Percentiles rank a stretch among this genome's conserved stretches.
These are phyloP conservation scores for Penicillium antarcticum DNA, from an alignment of 495 filamentous ascomycete genomes.

Conservation along the genomic window DNA sequence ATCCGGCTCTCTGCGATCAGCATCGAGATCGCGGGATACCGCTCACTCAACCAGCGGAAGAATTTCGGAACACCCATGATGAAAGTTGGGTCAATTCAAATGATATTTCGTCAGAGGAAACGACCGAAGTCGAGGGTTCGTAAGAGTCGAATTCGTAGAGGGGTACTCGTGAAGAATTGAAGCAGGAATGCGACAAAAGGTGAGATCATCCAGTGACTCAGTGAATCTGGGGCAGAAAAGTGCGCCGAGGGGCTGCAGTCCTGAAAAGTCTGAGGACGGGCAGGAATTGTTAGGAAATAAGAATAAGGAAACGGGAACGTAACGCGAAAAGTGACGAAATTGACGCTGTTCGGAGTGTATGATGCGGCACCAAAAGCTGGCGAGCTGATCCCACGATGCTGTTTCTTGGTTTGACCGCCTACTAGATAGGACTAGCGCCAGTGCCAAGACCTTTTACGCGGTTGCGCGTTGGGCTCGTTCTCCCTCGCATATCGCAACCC, in stretches of 20 bases:
- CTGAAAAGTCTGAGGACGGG: not conserved
- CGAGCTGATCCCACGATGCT: constrained; percentile 5
- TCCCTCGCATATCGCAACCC: constrained; percentile 17
- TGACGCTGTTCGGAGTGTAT: not conserved
- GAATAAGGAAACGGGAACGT: not conserved
- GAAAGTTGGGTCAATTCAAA: constrained; percentile 7
- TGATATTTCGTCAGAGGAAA: not conserved
- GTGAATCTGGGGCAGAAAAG: not conserved
- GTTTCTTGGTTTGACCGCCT: not conserved
- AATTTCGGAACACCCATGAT: constrained; percentile 93
- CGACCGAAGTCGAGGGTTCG: not conserved
- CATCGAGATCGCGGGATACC: constrained; percentile 98
- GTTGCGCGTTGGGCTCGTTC: constrained; percentile 26
- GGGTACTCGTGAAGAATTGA: not conserved
- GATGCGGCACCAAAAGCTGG: constrained; percentile 5
- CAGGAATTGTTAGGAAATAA: not conserved
- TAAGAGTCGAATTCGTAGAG: not conserved
- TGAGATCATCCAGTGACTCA: not conserved
- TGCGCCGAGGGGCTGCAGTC: not conserved
- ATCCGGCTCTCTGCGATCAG: constrained; percentile 98
- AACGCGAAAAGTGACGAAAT: not conserved
- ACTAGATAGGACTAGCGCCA: constrained; percentile 23
- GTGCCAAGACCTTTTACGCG: constrained; percentile 11
- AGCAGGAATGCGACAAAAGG: constrained; percentile 6
- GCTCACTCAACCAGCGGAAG: constrained; percentile 94